Evolutionary conservation across 2,329 filamentous ascomycete genomes (phyloP).

Genomic region (Orbilia ellipsospora): DNA sequence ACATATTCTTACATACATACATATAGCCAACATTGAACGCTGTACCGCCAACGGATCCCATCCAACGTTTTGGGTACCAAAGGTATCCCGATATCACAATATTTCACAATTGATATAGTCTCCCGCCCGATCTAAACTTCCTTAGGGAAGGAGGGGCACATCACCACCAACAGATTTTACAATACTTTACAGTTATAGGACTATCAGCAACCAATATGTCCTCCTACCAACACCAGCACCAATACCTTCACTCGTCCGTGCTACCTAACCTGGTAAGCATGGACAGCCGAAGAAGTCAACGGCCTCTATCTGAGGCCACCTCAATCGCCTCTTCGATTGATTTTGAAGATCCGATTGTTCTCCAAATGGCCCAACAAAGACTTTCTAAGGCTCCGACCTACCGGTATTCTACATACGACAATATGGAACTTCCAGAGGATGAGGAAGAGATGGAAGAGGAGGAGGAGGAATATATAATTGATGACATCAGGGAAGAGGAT

Average conservation of each 20-base stretch:
- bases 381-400: constrained; percentile 49
- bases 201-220: constrained; percentile 29
- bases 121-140: constrained; percentile 35
- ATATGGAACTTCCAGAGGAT: constrained; percentile 54
- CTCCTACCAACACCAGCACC: constrained; percentile 43
- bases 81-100: constrained; percentile 32
- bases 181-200: neutral
- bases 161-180: constrained; percentile 21
- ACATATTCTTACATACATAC: constrained; percentile 17
- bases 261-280: constrained; percentile 42
- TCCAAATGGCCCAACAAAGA: constrained; percentile 38
- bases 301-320: constrained; percentile 58
- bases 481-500: constrained; percentile 52
- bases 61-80: constrained; percentile 21
- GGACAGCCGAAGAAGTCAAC: constrained; percentile 29
- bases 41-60: constrained; percentile 26
- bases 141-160: constrained; percentile 42
- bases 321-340: constrained; percentile 59
- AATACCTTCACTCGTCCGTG: constrained; percentile 53
- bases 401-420: constrained; percentile 50
- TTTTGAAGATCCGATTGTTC: constrained; percentile 55
- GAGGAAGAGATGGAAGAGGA: constrained; percentile 44
- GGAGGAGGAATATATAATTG: constrained; percentile 56
- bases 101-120: constrained; percentile 9
- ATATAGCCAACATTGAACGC: constrained; percentile 10